Evolutionary conservation across 805 yeast genomes (phyloP), one percentile per base, ranked within the genome.

Genomic region (Vanderwaltozyma tropicalis): DNA sequence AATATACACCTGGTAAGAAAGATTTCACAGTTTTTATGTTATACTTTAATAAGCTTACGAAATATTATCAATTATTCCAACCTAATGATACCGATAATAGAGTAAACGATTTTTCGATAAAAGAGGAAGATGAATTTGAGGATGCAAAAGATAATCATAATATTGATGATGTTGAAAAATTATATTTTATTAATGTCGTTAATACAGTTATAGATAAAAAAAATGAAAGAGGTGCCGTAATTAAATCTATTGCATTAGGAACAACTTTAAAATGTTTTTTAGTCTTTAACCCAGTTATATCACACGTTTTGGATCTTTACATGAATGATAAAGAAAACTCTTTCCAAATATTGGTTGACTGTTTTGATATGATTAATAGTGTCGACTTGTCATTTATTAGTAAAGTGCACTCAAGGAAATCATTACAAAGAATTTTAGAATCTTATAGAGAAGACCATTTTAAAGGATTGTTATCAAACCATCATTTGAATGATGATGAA

Each of bases 11-110:
- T 32, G 61, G 72, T 32, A 67, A 60, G n/a, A 77, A 76, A 39
- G 80, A 78, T 50, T 76, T 64, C 45, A 76, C 84, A 0, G 51
- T 71, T 7, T 71, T 78, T 43, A 65, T 78, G 13, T 52, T 80
- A 10, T 76, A 68, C 53, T 56, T 62, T 32, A 53, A 69, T 35
- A 32, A 38, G n/a, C 25, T 13, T 12, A 41, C 50, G 2, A 33
- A 38, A 22, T 16, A 16, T 10, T 55, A 53, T 32, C 44, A 53
- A 28, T 20, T 57, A 12, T 49, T 63, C 41, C 59, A 55, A 13
- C 44, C 52, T 14, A 36, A 29, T 26, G 31, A 33, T 15, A 38
- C 38, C 12, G 52, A 47, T n/a, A 22, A 26, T 9, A 27, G 2
- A 18, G 6, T 11, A 27, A 32, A 27, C 9, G 14, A 18, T 18